These are phyloP conservation scores for Tetracladium maxilliforme DNA, from an alignment of 2,329 filamentous ascomycete species.

Conservation along the genomic window DNA sequence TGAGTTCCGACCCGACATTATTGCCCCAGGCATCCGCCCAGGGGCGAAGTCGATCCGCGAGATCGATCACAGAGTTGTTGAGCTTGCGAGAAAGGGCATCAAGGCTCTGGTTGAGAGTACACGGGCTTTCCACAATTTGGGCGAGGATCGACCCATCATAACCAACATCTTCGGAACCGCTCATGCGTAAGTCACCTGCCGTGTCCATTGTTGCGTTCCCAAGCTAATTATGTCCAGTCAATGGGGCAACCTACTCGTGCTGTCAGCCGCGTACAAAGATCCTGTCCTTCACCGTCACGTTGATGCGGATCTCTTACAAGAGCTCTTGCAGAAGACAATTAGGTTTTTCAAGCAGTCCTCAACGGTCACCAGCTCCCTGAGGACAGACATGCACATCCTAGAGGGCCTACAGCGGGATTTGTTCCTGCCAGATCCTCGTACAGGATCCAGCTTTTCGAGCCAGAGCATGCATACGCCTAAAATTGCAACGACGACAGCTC, in stretches of 20 bases:
- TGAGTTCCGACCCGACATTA: conserved; percentile 9
- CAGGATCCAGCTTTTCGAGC: too few relatives aligned
- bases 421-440: too few relatives aligned
- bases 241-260: conserved; percentile 92
- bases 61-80: conserved; percentile 28
- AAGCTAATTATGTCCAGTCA: conserved; percentile 41
- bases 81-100: conserved; percentile 33
- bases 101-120: conserved; percentile 74
- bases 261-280: conserved; percentile 67
- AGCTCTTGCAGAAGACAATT: conserved; percentile 61
- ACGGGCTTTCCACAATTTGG: conserved; percentile 58
- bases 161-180: conserved; percentile 96
- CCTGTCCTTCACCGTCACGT: conserved; percentile 44
- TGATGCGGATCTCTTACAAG: conserved; percentile 33
- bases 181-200: conserved; percentile 61
- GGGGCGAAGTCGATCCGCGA: conserved; percentile 16
- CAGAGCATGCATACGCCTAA: too few relatives aligned
- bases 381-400: conserved; percentile 62
- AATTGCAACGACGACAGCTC: too few relatives aligned
- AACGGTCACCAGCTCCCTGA: conserved; percentile 61
- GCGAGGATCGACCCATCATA: conserved; percentile 57
- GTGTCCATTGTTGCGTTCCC: conserved; percentile 1
- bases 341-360: conserved; percentile 56
- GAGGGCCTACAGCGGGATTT: conserved; percentile 29
- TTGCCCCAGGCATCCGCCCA: conserved; percentile 19